Base-by-base conservation (phyloP, 2,329 filamentous ascomycete genomes). In the Onygena corvina region DNA sequence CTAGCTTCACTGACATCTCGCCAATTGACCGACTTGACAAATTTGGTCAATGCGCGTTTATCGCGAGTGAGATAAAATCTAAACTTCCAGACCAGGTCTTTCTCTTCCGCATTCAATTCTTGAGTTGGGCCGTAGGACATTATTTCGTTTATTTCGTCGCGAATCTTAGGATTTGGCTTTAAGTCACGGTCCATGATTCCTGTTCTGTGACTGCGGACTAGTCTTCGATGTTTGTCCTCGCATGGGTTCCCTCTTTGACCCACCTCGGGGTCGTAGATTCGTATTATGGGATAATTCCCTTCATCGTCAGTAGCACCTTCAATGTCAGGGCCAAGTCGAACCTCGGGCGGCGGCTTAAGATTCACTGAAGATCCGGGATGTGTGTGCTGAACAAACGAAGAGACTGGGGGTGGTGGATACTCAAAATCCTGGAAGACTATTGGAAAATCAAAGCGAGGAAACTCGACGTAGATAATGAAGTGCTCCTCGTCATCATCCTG, bases 21-120 rank as follows among this genome's bases (percentile, higher is more conserved):
- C 90, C 92, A 98, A 57, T 93, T 89, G 33, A 95, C 90, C 0
- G 90, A 95, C 65, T 96, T 98, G 64, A 96, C 87, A 58, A 98
- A 94, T 60, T 98, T 98, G 29, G 90, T 98, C 51, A 96, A 73
- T 2, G 90, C 85, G 59, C 84, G 75, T 66, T 98, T 98, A 64
- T 98, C 89, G 50, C 88, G 77, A 1, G 89, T 92, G 18, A 98
- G 69, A 64, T 95, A 90, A 65, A 96, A 94, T 51, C 92, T 78
- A 69, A 96, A 98, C 59, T 93, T 92, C 93, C 93, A 98, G 16
- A 98, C 80, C 47, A 95, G 75, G 65, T 98, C 92, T 61, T 94
- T 93, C 65, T 98, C 92, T 63, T 95, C 89, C 0, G 87, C 79
- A 1, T 81, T 87, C 20, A 98, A 73, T 44, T 85, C 78, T 54